A percentile compares a stretch with the other conserved stretches of the same genome.
Evolutionary conservation across 1,284 basidiomycete species (phyloP).

Genomic region (Apiotrichum veenhuisii): DNA sequence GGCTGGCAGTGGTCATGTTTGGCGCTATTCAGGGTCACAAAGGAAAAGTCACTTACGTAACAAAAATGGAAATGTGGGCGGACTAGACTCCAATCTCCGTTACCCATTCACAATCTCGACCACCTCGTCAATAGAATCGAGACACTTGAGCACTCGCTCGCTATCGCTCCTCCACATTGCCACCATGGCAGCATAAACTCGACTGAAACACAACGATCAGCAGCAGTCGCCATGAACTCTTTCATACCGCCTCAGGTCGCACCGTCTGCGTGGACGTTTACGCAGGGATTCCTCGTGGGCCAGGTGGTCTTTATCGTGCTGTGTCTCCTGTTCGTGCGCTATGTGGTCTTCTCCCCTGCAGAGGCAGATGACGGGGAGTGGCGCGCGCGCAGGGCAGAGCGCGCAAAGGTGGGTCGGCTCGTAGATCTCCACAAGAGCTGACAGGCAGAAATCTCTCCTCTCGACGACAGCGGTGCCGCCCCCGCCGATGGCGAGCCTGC

Average conservation of each 20-base stretch:
- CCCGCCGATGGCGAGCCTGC: slow-evolving; percentile 45
- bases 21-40: too few relatives aligned
- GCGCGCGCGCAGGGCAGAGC: slow-evolving; percentile 32
- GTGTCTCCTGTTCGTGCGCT: slow-evolving; percentile 53
- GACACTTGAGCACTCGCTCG: neutral
- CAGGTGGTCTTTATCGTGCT: slow-evolving; percentile 53
- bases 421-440: slow-evolving; percentile 11
- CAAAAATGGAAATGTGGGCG: too few relatives aligned
- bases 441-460: slow-evolving; percentile 34
- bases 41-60: too few relatives aligned
- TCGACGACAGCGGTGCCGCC: slow-evolving; percentile 44
- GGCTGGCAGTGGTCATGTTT: too few relatives aligned
- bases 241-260: slow-evolving; percentile 1
- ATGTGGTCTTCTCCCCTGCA: slow-evolving; percentile 53
- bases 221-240: neutral
- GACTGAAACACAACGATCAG: neutral
- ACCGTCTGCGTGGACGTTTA: slow-evolving; percentile 50
- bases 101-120: too few relatives aligned
- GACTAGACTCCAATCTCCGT: too few relatives aligned
- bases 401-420: slow-evolving; percentile 43
- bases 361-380: slow-evolving; percentile 47
- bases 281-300: slow-evolving; percentile 55
- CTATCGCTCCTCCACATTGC: neutral
- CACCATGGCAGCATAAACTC: neutral
- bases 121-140: too few relatives aligned